Evolutionary conservation across 306 rosid genomes (phyloP).

Genomic region (Corylus heterophylla): DNA sequence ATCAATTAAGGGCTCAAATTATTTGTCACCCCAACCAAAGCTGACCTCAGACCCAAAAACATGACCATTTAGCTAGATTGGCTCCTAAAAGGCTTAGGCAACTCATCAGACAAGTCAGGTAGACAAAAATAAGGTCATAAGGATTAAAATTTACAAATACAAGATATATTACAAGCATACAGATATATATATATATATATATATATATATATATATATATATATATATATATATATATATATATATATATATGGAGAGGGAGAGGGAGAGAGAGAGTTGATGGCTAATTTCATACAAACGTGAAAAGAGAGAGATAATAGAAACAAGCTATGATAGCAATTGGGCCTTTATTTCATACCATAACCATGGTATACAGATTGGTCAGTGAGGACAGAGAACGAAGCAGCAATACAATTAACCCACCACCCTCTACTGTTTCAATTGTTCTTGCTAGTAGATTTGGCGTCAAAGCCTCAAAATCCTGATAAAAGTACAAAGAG

Average conservation of each 20-base stretch:
- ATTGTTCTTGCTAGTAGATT: conserved; percentile 92
- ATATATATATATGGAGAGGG: neutral
- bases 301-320: neutral
- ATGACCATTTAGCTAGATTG: neutral
- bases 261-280: neutral
- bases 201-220: neutral
- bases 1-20: neutral
- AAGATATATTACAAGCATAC: neutral
- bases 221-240: too few species aligned
- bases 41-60: neutral
- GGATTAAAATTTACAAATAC: neutral
- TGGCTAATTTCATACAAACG: neutral
- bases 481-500: conserved; percentile 47
- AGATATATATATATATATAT: neutral
- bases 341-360: conserved; percentile 57
- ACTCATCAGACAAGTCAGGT: neutral
- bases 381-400: conserved; percentile 83
- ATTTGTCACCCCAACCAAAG: neutral
- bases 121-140: neutral
- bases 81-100: neutral
- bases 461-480: conserved; percentile 93
- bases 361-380: conserved; percentile 93
- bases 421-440: conserved; percentile 99
- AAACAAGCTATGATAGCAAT: conserved; percentile 9
- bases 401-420: conserved; percentile 73